These are phyloP conservation scores for Hibiscus tridactylites DNA, from an alignment of 345 rosid genomes.

Conservation along the genomic window DNA sequence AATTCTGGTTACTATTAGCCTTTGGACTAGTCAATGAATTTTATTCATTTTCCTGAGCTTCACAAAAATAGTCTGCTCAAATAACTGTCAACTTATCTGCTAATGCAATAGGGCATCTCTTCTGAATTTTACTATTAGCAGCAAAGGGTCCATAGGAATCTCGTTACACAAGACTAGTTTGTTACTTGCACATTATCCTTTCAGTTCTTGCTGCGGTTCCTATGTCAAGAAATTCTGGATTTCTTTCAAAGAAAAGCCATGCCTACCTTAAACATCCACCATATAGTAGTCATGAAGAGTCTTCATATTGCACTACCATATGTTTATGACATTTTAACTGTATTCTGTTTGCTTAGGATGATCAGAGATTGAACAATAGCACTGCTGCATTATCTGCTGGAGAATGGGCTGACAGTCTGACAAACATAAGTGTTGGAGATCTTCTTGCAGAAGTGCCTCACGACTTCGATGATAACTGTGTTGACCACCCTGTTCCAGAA, in stretches of 20 bases:
- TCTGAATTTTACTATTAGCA: background rate
- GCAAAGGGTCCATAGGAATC: background rate
- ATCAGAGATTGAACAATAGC: constrained; percentile 25
- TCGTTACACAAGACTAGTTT: background rate
- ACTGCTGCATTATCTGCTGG: constrained; percentile 52
- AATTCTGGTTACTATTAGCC: background rate
- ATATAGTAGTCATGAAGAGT: background rate
- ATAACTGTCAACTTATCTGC: background rate
- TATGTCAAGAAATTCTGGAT: background rate
- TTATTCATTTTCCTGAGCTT: background rate
- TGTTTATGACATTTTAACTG: constrained; percentile 14
- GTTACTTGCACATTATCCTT: background rate
- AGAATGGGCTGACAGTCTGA: constrained; percentile 96
- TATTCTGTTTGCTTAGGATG: constrained; percentile 30
- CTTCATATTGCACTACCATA: background rate
- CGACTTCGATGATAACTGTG: constrained; percentile 30
- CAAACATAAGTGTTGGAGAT: constrained; percentile 87
- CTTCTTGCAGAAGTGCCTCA: constrained; percentile 68
- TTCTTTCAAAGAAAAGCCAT: background rate
- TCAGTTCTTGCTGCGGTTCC: background rate
- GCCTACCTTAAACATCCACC: background rate
- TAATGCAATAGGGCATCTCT: background rate
- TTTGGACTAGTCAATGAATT: background rate
- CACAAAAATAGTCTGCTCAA: background rate
- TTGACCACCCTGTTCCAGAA: constrained; percentile 30